phyloP scores from a whole-genome alignment of 2,329 filamentous ascomycete genomes.

The Pseudovirgaria hyperparasitica region DNA sequence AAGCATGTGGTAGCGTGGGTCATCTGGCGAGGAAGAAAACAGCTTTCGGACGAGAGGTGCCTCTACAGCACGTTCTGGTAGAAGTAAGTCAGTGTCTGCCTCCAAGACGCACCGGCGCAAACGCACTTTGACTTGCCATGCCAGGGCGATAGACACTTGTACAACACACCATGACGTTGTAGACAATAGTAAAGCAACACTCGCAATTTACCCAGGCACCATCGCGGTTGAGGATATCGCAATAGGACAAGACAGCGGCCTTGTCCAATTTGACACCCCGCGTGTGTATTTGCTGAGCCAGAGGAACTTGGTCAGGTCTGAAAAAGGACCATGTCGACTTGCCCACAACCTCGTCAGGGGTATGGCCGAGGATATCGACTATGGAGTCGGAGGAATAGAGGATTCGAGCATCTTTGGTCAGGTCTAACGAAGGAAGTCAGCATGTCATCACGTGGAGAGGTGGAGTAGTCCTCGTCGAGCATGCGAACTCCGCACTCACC shows the following conservation, averaged over 20 bases:
- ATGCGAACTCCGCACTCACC: conserved; percentile 39
- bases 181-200: conserved; percentile 79
- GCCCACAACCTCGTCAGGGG: conserved; percentile 61
- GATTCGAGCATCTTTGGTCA: conserved; percentile 62
- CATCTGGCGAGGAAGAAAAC: conserved; percentile 68
- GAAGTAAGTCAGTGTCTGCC: conserved; percentile 4
- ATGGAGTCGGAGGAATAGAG: conserved; percentile 77
- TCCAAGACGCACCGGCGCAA: conserved; percentile 4
- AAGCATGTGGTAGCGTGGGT: conserved; percentile 83
- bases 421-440: conserved; percentile 38
- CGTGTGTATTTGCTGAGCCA: conserved; percentile 59
- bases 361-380: conserved; percentile 69
- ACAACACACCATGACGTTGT: conserved; percentile 76
- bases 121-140: conserved; percentile 61
- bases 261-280: conserved; percentile 68
- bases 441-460: conserved; percentile 5
- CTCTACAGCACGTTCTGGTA: conserved; percentile 60
- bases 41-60: conserved; percentile 67
- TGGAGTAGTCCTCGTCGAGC: conserved; percentile 4
- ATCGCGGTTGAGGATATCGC: conserved; percentile 53
- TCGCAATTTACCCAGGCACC: conserved; percentile 70
- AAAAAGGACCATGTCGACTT: conserved; percentile 78
- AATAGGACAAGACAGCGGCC: conserved; percentile 73
- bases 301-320: conserved; percentile 66
- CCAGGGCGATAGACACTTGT: conserved; percentile 64